Conservation (phyloP, 2,329 filamentous ascomycete genomes). For the Drechslerella stenobrocha region DNA sequence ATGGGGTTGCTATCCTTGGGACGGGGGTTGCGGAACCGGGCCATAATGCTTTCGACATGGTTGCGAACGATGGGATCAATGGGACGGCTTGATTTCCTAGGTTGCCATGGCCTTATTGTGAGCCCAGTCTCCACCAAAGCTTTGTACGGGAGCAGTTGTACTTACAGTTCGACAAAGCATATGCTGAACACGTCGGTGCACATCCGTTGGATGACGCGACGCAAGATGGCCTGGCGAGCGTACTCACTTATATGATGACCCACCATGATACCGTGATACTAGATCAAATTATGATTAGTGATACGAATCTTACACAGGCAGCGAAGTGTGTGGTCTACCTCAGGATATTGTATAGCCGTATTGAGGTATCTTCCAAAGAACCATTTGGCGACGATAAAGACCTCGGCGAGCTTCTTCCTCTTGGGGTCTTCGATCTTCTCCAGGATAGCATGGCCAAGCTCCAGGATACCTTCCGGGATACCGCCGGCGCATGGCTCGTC, state of each 20-base stretch:
- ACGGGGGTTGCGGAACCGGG: slow-evolving; percentile 51
- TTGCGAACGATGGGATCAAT: slow-evolving; percentile 52
- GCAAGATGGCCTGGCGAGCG: slow-evolving; percentile 73
- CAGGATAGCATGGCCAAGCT: slow-evolving; percentile 81
- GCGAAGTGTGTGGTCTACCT: slow-evolving; percentile 61
- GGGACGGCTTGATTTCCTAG: slow-evolving; percentile 52
- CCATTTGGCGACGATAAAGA: slow-evolving; percentile 80
- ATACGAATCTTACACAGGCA: slow-evolving; percentile 14
- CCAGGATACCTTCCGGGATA: slow-evolving; percentile 81
- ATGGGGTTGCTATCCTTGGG: slow-evolving; percentile 60
- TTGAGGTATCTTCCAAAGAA: slow-evolving; percentile 86
- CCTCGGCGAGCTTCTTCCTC: slow-evolving; percentile 62
- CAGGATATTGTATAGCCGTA: slow-evolving; percentile 82
- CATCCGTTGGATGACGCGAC: slow-evolving; percentile 59
- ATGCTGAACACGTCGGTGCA: slow-evolving; percentile 53
- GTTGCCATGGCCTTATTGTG: background rate
- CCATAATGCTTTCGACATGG: slow-evolving; percentile 52
- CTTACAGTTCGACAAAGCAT: slow-evolving; percentile 52
- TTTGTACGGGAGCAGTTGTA: background rate
- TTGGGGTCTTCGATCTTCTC: slow-evolving; percentile 71
- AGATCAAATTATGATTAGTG: slow-evolving; percentile 49
- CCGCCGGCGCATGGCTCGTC: slow-evolving; percentile 75
- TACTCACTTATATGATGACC: slow-evolving; percentile 92
- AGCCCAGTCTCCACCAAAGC: slow-evolving; percentile 7
- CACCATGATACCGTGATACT: slow-evolving; percentile 70